These are phyloP conservation scores for Phialophora chinensis DNA, from an alignment of 2,329 filamentous ascomycete genomes.

Conservation along the genomic window DNA sequence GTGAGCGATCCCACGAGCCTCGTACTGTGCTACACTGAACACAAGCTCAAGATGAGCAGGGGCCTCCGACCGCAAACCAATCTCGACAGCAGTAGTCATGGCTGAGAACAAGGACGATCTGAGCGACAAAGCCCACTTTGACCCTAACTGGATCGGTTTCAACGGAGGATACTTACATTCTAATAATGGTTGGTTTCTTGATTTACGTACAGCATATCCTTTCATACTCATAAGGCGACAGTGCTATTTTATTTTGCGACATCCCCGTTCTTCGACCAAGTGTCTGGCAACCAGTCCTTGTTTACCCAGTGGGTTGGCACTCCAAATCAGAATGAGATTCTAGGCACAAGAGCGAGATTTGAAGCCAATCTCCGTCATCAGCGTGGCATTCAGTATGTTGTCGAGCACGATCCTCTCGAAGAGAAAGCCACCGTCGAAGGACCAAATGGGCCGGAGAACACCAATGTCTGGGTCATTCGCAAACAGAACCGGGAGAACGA, in stretches of 20 bases:
- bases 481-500: slow-evolving; percentile 59
- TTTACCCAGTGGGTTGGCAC: slow-evolving; percentile 56
- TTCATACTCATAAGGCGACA: slow-evolving; percentile 39
- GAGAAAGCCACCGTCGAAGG: slow-evolving; percentile 49
- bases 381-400: slow-evolving; percentile 65
- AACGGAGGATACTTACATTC: slow-evolving; percentile 39
- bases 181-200: slow-evolving; percentile 37
- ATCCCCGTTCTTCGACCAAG: slow-evolving; percentile 68
- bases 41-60: slow-evolving; percentile 27
- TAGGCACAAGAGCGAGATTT: slow-evolving; percentile 62
- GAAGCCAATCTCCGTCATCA: slow-evolving; percentile 61
- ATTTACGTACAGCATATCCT: background rate
- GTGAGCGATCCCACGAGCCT: background rate
- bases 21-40: background rate
- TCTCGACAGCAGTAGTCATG: slow-evolving; percentile 23
- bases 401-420: slow-evolving; percentile 62
- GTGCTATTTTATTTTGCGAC: slow-evolving; percentile 67
- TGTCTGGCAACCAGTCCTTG: slow-evolving; percentile 65
- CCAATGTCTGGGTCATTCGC: slow-evolving; percentile 65
- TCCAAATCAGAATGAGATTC: slow-evolving; percentile 57
- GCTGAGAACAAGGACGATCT: slow-evolving; percentile 35
- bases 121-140: slow-evolving; percentile 35
- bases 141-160: slow-evolving; percentile 37
- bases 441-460: slow-evolving; percentile 50
- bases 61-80: background rate